Percentiles rank a stretch among this genome's conserved stretches.
These are phyloP conservation scores for Hammondia hammondi DNA, from an alignment of 169 alveolate species.

Conservation along the genomic window DNA sequence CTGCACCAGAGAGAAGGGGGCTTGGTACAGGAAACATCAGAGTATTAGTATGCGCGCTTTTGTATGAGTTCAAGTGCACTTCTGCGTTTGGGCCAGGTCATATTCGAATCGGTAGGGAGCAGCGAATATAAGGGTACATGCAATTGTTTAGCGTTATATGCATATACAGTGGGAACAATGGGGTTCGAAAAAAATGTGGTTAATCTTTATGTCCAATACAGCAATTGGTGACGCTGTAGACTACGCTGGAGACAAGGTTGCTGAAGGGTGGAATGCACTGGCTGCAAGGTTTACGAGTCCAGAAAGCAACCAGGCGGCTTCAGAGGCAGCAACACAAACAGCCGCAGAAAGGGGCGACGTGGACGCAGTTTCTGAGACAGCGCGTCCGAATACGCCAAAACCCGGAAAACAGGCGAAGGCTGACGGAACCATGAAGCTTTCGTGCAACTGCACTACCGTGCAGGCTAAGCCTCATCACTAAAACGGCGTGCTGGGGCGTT, in stretches of 20 bases:
- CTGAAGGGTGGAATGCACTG: conserved; percentile 18
- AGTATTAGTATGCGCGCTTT: no score
- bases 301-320: neutral
- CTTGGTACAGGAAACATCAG: no score
- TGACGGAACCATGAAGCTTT: neutral
- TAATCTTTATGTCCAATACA: neutral
- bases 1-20: no score
- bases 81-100: no score
- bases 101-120: no score
- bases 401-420: neutral
- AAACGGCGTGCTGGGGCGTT: no score
- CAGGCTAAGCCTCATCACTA: neutral
- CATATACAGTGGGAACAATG: no score
- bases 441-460: neutral
- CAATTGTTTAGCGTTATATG: no score
- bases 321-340: conserved; percentile 5
- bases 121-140: no score
- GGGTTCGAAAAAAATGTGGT: no score
- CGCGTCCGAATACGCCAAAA: neutral
- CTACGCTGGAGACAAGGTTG: conserved; percentile 31
- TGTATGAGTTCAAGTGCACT: no score
- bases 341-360: conserved; percentile 21
- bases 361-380: neutral
- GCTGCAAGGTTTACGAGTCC: neutral
- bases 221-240: conserved; percentile 28